Evolutionary conservation across 129 eudicot genomes (phyloP).

Genomic region (Scalesia atractyloides): DNA sequence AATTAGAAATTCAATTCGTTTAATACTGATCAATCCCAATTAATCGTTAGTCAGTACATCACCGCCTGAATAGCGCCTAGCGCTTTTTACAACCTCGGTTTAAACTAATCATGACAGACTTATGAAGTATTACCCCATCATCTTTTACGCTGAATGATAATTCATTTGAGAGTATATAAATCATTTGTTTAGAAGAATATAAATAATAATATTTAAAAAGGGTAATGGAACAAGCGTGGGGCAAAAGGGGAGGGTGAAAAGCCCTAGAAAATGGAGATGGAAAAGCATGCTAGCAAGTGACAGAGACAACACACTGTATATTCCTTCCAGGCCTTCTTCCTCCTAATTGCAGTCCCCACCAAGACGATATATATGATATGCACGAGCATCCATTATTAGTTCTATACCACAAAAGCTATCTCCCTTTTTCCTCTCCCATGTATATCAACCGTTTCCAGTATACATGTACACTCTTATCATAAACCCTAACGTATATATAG

Average conservation of each 20-base stretch:
- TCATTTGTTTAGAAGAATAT: background rate
- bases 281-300: slow-evolving; percentile 15
- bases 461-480: background rate
- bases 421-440: slow-evolving; percentile 8
- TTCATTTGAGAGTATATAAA: too few species aligned
- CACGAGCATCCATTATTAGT: slow-evolving; percentile 14
- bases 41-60: too few species aligned
- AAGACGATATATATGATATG: background rate
- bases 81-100: too few species aligned
- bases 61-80: too few species aligned
- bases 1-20: too few species aligned
- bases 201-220: background rate
- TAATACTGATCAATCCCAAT: too few species aligned
- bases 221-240: slow-evolving; percentile 12
- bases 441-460: background rate
- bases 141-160: too few species aligned
- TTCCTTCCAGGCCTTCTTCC: background rate
- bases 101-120: too few species aligned
- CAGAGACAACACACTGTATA: slow-evolving; percentile 5
- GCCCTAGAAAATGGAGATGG: slow-evolving; percentile 18
- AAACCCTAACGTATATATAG: background rate
- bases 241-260: background rate
- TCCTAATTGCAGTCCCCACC: slow-evolving; percentile 11
- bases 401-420: slow-evolving; percentile 7
- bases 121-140: too few species aligned